These are phyloP conservation scores for Pascua sp. DNA, from an alignment of 1,284 basidiomycete species.

Conservation along the genomic window DNA sequence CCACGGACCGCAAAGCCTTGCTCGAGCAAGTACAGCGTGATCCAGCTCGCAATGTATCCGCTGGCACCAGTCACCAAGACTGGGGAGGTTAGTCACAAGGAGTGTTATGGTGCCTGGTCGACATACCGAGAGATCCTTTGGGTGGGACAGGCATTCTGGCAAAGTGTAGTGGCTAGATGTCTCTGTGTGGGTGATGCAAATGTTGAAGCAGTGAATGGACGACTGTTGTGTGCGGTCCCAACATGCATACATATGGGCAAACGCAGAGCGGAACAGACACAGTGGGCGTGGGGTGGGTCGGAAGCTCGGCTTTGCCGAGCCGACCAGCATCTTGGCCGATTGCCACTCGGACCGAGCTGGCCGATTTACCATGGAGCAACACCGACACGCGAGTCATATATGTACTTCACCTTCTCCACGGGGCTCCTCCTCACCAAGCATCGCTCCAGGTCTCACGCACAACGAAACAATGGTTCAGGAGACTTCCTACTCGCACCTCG, in stretches of 20 bases:
- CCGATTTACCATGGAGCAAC: neutral
- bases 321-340: neutral
- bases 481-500: constrained; percentile 6
- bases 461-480: constrained; percentile 4
- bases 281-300: neutral
- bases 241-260: too few species aligned
- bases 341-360: neutral
- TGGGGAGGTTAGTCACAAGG: neutral
- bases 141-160: constrained; percentile 17
- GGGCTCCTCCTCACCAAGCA: too few species aligned
- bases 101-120: too few species aligned
- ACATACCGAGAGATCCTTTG: constrained; percentile 11
- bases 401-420: too few species aligned
- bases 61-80: constrained; percentile 44
- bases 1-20: constrained; percentile 46
- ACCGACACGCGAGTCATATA: too few species aligned
- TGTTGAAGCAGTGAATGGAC: neutral
- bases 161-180: too few species aligned
- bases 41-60: constrained; percentile 42
- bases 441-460: too few species aligned
- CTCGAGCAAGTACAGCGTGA: constrained; percentile 36
- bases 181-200: neutral
- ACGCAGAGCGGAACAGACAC: too few species aligned
- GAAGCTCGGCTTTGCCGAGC: constrained; percentile 4
- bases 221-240: too few species aligned